phyloP scores from a whole-genome alignment of 768 basidiomycete genomes.

The Baorangia bicolor region DNA sequence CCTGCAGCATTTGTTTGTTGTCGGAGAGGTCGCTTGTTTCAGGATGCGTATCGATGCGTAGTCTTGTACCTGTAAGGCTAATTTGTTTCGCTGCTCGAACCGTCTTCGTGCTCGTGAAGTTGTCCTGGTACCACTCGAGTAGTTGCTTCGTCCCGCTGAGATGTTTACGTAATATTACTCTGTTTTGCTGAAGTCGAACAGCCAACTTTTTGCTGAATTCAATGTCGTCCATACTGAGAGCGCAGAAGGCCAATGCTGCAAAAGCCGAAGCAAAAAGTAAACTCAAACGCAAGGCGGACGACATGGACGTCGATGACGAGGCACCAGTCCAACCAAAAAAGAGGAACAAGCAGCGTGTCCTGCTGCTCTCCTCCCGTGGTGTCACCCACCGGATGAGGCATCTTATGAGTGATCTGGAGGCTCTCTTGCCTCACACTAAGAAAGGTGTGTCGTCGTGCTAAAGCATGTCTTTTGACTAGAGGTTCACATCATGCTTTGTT shows the following conservation, averaged over 20 bases:
- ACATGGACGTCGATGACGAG: constrained; percentile 57
- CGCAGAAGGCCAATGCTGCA: constrained; percentile 55
- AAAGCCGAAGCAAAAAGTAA: constrained; percentile 45
- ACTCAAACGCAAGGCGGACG: constrained; percentile 64
- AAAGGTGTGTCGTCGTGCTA: constrained; percentile 64
- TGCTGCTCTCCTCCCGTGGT: constrained; percentile 90
- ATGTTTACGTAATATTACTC: constrained; percentile 26
- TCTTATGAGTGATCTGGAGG: constrained; percentile 92
- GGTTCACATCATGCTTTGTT: not conserved
- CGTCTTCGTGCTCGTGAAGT: not conserved
- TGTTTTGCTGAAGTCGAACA: not conserved
- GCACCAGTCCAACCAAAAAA: constrained; percentile 44
- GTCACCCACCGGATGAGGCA: constrained; percentile 97
- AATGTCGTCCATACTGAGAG: constrained; percentile 69
- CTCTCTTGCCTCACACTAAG: constrained; percentile 89
- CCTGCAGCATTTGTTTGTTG: not conserved
- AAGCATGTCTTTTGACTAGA: not conserved
- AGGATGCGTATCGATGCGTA: constrained; percentile 9
- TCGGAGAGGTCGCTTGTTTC: constrained; percentile 2
- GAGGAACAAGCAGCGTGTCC: constrained; percentile 93
- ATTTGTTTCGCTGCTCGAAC: not conserved
- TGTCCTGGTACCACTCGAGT: not conserved
- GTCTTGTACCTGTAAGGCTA: constrained; percentile 10
- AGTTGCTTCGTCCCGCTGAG: not conserved
- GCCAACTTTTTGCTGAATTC: not conserved